Percentiles rank a stretch among this genome's conserved stretches.
Evolutionary conservation across 1,284 basidiomycete species (phyloP).

Genomic region (Puccinia coronata): DNA sequence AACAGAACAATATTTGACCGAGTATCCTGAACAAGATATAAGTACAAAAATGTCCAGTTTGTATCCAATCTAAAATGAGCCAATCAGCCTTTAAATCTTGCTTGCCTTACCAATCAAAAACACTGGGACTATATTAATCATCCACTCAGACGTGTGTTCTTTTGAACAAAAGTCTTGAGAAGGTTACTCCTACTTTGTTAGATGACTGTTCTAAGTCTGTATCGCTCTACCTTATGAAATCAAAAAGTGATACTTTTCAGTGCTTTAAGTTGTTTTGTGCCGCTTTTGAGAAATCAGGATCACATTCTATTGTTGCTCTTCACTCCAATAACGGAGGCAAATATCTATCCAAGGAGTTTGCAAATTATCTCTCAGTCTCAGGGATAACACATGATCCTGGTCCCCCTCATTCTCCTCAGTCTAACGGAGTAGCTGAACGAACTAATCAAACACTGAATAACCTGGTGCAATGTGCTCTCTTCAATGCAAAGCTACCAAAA

Average conservation of each 20-base stretch:
- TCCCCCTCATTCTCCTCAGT: constrained; percentile 24
- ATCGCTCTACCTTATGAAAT: constrained; percentile 1
- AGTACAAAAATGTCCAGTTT: constrained; percentile 9
- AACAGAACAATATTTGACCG: neutral
- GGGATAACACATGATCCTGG: constrained; percentile 15
- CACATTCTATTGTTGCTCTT: constrained; percentile 26
- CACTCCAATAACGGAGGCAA: constrained; percentile 5
- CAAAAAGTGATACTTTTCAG: too few relatives aligned
- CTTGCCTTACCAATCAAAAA: neutral
- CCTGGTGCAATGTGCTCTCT: neutral
- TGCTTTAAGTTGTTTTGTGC: constrained; percentile 59
- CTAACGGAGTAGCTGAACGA: constrained; percentile 25
- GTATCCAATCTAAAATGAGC: constrained; percentile 16
- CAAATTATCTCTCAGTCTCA: neutral
- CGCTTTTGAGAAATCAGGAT: constrained; percentile 53
- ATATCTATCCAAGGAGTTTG: neutral
- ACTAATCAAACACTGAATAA: neutral
- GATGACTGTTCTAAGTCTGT: neutral
- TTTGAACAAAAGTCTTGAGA: neutral
- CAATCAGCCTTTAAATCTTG: neutral
- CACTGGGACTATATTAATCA: neutral
- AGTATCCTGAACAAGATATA: constrained; percentile 4
- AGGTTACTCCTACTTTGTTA: neutral
- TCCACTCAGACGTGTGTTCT: too few relatives aligned
- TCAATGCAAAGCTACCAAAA: neutral